These are phyloP conservation scores for Ceratocystiopsis sp. DNA, from an alignment of 2,329 filamentous ascomycete species.

Conservation along the genomic window DNA sequence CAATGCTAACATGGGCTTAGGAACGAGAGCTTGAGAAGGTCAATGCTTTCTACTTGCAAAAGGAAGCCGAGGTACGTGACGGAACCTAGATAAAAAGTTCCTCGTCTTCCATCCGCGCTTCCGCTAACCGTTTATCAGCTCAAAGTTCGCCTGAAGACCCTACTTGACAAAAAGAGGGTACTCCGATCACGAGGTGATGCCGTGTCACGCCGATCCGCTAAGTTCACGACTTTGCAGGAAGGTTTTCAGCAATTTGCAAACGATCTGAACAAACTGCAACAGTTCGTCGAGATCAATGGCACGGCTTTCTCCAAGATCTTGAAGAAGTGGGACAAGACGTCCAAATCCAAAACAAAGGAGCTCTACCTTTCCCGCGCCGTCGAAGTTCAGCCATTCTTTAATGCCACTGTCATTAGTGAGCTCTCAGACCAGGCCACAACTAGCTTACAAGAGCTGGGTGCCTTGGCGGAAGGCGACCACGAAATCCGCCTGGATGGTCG, in stretches of 20 bases:
- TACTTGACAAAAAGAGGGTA: slow-evolving; percentile 88
- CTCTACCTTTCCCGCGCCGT: slow-evolving; percentile 90
- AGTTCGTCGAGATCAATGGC: slow-evolving; percentile 96
- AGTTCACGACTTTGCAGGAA: slow-evolving; percentile 89
- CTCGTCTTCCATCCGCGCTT: background rate
- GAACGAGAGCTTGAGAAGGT: slow-evolving; percentile 97
- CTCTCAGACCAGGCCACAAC: slow-evolving; percentile 93
- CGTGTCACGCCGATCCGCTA: slow-evolving; percentile 72
- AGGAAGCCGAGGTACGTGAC: slow-evolving; percentile 70
- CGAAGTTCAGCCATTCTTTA: slow-evolving; percentile 96
- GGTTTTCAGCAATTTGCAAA: slow-evolving; percentile 95
- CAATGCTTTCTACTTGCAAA: slow-evolving; percentile 93
- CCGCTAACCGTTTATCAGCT: slow-evolving; percentile 36
- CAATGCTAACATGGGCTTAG: slow-evolving; percentile 27
- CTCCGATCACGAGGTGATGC: slow-evolving; percentile 63
- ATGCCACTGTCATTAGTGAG: slow-evolving; percentile 89
- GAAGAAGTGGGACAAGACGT: slow-evolving; percentile 99
- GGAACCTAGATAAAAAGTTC: slow-evolving; percentile 13
- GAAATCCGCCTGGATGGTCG: slow-evolving; percentile 53
- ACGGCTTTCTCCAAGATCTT: slow-evolving; percentile 96
- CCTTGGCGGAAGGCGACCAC: slow-evolving; percentile 93
- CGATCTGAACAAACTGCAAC: slow-evolving; percentile 92
- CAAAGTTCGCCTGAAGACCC: slow-evolving; percentile 77
- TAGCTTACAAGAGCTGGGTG: slow-evolving; percentile 84
- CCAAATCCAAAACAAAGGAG: slow-evolving; percentile 96